Evolutionary conservation across 1,284 basidiomycete species (phyloP).

Genomic region (Moesziomyces sp.): DNA sequence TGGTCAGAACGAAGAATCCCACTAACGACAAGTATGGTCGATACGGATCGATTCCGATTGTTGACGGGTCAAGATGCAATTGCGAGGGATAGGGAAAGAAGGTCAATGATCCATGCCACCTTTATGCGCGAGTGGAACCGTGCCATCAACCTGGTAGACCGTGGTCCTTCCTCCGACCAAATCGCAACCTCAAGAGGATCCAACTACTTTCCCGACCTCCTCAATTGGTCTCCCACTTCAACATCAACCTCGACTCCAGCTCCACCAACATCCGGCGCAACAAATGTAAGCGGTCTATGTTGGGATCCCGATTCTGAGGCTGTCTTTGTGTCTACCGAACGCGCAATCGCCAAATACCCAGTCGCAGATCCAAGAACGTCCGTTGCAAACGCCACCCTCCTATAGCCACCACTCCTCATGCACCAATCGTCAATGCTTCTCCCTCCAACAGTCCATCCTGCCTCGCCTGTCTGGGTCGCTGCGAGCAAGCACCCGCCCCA

Average conservation of each 20-base stretch:
- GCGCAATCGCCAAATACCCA: slow-evolving; percentile 38
- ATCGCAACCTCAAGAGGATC: neutral
- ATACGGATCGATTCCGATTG: slow-evolving; percentile 21
- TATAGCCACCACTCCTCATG: neutral
- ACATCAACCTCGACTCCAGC: slow-evolving; percentile 2
- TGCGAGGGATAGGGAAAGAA: slow-evolving; percentile 22
- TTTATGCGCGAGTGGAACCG: slow-evolving; percentile 46
- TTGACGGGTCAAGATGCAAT: slow-evolving; percentile 23
- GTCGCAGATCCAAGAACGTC: slow-evolving; percentile 20
- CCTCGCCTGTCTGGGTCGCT: too few species aligned
- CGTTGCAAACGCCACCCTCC: slow-evolving; percentile 8
- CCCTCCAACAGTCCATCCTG: too few species aligned
- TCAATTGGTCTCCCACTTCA: neutral
- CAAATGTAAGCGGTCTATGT: slow-evolving; percentile 50
- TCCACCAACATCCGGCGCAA: neutral
- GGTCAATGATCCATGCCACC: slow-evolving; percentile 34
- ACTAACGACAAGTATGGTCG: neutral
- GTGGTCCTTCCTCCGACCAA: neutral
- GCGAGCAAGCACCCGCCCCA: too few species aligned
- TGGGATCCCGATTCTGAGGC: slow-evolving; percentile 52
- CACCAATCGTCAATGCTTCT: too few species aligned
- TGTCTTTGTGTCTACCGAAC: slow-evolving; percentile 46
- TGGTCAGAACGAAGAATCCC: neutral
- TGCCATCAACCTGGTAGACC: slow-evolving; percentile 27
- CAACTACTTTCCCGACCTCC: slow-evolving; percentile 15